phyloP scores from a whole-genome alignment of 2,329 filamentous ascomycete species.

The Beauveria sp. region DNA sequence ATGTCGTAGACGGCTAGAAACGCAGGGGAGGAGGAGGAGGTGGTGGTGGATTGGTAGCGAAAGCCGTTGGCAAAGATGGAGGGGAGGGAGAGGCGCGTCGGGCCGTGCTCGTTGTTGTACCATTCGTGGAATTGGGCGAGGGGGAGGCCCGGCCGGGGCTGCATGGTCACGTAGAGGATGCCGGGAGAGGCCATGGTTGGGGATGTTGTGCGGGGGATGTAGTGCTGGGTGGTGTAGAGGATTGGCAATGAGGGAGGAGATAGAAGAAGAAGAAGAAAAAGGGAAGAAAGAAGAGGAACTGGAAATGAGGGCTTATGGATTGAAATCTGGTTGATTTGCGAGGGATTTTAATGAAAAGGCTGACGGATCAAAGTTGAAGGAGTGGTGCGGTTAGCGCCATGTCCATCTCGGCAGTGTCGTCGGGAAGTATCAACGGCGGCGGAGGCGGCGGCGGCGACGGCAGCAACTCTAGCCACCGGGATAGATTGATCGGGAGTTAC shows the following conservation, averaged over 20 bases:
- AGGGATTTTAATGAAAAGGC: not conserved
- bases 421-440: not conserved
- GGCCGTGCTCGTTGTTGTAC: slow-evolving; percentile 93
- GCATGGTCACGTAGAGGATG: slow-evolving; percentile 81
- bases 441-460: not conserved
- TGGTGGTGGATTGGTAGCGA: slow-evolving; percentile 48
- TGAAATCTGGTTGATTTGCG: not conserved
- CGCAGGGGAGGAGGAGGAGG: slow-evolving; percentile 50
- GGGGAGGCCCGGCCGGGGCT: slow-evolving; percentile 60
- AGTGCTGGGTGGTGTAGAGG: not conserved
- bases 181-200: slow-evolving; percentile 37
- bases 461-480: not conserved
- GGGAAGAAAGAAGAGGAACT: not conserved
- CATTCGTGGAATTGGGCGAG: slow-evolving; percentile 75
- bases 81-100: slow-evolving; percentile 66
- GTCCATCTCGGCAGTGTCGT: slow-evolving; percentile 2
- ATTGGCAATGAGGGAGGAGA: too few species aligned
- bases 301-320: not conserved
- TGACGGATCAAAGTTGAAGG: not conserved
- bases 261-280: not conserved
- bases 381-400: not conserved
- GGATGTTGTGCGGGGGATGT: not conserved
- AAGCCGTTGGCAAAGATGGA: slow-evolving; percentile 70
- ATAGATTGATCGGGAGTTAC: not conserved
- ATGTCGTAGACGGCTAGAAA: slow-evolving; percentile 82